Evolutionary conservation across 164 flowering plant genomes (phyloP).

Genomic region (Macadamia integrifolia): DNA sequence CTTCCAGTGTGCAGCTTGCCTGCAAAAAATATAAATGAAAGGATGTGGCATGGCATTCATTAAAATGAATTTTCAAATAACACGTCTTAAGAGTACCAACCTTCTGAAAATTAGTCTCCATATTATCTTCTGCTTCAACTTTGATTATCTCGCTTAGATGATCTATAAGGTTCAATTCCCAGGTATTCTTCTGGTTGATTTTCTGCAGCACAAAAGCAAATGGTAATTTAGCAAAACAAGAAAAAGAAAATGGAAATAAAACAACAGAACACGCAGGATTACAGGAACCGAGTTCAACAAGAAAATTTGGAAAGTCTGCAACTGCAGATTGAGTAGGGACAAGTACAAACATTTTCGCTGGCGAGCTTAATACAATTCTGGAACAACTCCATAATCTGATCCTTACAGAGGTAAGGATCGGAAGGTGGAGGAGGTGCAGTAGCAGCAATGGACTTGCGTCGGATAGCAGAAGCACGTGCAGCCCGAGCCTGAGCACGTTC

Average conservation of each 20-base stretch:
- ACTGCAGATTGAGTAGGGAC: background rate
- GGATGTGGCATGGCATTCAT: background rate
- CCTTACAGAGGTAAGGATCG: slow-evolving; percentile 48
- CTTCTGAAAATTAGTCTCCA: slow-evolving; percentile 91
- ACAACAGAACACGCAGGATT: background rate
- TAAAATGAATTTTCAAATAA: background rate
- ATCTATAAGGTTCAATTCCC: slow-evolving; percentile 89
- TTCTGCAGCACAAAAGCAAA: slow-evolving; percentile 43
- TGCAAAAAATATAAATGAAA: slow-evolving; percentile 17
- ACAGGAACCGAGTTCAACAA: background rate
- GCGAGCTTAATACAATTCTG: slow-evolving; percentile 94
- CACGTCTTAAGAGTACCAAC: slow-evolving; percentile 21
- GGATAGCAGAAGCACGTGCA: slow-evolving; percentile 76
- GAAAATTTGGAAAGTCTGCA: background rate
- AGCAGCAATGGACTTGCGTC: slow-evolving; percentile 47
- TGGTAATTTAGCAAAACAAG: background rate
- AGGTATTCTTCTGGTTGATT: slow-evolving; percentile 94
- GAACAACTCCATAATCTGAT: slow-evolving; percentile 72
- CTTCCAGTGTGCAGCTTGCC: slow-evolving; percentile 99
- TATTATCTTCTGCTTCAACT: slow-evolving; percentile 67
- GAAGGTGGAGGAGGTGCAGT: slow-evolving; percentile 13
- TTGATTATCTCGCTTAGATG: slow-evolving; percentile 78
- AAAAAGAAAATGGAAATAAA: background rate
- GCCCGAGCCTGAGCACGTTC: slow-evolving; percentile 94
- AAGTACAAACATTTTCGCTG: slow-evolving; percentile 73